Conservation (phyloP, 1,284 basidiomycete species). For the Albatrellus sp. region DNA sequence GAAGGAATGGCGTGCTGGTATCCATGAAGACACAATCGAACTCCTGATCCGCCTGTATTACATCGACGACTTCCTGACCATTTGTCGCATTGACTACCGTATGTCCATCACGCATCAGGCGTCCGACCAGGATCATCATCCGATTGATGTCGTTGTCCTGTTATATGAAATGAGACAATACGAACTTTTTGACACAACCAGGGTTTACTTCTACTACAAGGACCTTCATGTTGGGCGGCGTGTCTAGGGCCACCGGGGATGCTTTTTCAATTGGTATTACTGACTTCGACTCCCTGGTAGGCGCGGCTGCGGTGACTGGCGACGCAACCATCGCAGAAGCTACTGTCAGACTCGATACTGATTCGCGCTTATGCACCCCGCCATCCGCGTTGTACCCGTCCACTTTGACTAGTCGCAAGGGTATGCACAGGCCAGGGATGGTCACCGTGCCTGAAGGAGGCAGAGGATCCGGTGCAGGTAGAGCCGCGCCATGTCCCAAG, state of each 20-base stretch:
- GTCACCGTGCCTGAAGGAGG: constrained; percentile 24
- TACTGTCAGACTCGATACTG: background rate
- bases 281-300: no score
- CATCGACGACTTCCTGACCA: constrained; percentile 67
- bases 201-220: no score
- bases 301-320: no score
- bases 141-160: constrained; percentile 74
- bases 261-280: no score
- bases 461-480: constrained; percentile 5
- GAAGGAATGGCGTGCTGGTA: constrained; percentile 40
- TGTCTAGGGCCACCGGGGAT: no score
- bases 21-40: constrained; percentile 81
- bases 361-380: constrained; percentile 5
- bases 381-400: constrained; percentile 24
- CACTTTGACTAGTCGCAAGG: constrained; percentile 29
- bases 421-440: constrained; percentile 22
- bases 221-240: no score
- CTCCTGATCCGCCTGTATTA: constrained; percentile 43
- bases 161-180: no score
- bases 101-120: constrained; percentile 59
- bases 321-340: no score
- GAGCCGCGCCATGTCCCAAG: constrained; percentile 15
- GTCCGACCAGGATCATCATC: constrained; percentile 59
- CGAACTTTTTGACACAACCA: no score
- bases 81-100: constrained; percentile 58